Evolutionary conservation across 257 asterid genomes (phyloP).

Genomic region (Solanum appendiculatum): DNA sequence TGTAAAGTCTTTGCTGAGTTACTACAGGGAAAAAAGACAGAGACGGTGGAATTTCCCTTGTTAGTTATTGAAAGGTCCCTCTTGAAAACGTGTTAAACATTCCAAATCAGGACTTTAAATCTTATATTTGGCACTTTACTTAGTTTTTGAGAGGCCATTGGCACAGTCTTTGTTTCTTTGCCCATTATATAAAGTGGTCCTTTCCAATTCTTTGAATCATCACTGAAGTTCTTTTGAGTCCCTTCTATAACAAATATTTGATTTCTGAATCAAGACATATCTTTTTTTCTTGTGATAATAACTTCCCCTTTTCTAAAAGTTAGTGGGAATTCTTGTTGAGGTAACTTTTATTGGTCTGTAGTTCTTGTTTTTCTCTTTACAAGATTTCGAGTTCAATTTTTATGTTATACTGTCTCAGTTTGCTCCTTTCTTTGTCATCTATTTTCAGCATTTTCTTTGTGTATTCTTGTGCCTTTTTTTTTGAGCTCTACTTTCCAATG

Average conservation of each 20-base stretch:
- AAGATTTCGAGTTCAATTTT: background rate
- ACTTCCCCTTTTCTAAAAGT: background rate
- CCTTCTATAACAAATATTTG: background rate
- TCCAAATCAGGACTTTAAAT: constrained; percentile 1
- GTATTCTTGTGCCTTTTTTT: background rate
- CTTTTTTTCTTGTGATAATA: background rate
- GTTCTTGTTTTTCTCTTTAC: background rate
- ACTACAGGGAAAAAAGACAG: background rate
- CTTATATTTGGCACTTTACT: constrained; percentile 10
- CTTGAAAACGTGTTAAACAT: constrained; percentile 16
- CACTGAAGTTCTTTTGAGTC: background rate
- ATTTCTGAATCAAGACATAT: background rate
- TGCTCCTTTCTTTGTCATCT: background rate
- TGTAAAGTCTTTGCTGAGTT: background rate
- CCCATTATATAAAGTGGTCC: background rate
- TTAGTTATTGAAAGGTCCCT: constrained; percentile 16
- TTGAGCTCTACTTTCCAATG: background rate
- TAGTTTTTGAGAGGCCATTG: constrained; percentile 10
- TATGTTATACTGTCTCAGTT: background rate
- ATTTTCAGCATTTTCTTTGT: background rate
- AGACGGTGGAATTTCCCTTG: constrained; percentile 1
- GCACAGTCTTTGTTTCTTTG: background rate
- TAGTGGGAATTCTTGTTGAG: background rate
- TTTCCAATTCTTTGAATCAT: background rate
- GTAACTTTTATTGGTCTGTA: background rate